These are phyloP conservation scores for Ascochyta clinopodiicola DNA, from an alignment of 2,329 filamentous ascomycete genomes.

Conservation along the genomic window DNA sequence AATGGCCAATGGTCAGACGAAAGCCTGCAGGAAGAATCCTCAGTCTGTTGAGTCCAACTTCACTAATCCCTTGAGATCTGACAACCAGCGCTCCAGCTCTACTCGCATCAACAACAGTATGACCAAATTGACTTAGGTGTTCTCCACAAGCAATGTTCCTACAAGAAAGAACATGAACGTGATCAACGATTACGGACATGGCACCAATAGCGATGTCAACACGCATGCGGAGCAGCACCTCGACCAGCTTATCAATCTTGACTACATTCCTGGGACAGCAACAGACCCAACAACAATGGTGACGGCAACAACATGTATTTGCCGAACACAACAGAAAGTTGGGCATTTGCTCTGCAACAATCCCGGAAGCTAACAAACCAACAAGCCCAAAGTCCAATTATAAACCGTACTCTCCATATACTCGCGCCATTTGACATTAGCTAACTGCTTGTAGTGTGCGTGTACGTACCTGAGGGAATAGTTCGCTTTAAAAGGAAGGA, in stretches of 20 bases:
- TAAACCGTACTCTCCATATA: too few relatives aligned
- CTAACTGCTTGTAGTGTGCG: too few relatives aligned
- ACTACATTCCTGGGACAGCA: slow-evolving; percentile 67
- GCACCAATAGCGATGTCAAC: slow-evolving; percentile 35
- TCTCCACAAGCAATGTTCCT: slow-evolving; percentile 87
- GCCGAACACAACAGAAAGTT: too few relatives aligned
- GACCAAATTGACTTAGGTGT: slow-evolving; percentile 84
- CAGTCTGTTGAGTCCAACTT: slow-evolving; percentile 57
- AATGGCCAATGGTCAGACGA: slow-evolving; percentile 51
- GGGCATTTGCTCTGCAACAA: too few relatives aligned
- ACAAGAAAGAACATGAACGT: slow-evolving; percentile 75
- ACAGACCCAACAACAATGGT: too few relatives aligned
- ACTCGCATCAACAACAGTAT: slow-evolving; percentile 66
- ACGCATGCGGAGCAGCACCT: slow-evolving; percentile 66
- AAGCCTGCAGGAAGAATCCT: slow-evolving; percentile 52
- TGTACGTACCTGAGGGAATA: too few relatives aligned
- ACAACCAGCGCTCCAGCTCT: slow-evolving; percentile 55
- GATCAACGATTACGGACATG: slow-evolving; percentile 44
- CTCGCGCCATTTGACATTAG: too few relatives aligned
- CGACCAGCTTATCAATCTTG: slow-evolving; percentile 79
- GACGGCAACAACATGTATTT: too few relatives aligned
- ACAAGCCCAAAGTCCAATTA: too few relatives aligned
- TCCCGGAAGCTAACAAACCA: too few relatives aligned
- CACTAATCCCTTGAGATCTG: slow-evolving; percentile 39
- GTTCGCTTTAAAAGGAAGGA: too few relatives aligned